These are phyloP conservation scores for Aquanectria penicillioides DNA, from an alignment of 2,329 filamentous ascomycete genomes.

Conservation along the genomic window DNA sequence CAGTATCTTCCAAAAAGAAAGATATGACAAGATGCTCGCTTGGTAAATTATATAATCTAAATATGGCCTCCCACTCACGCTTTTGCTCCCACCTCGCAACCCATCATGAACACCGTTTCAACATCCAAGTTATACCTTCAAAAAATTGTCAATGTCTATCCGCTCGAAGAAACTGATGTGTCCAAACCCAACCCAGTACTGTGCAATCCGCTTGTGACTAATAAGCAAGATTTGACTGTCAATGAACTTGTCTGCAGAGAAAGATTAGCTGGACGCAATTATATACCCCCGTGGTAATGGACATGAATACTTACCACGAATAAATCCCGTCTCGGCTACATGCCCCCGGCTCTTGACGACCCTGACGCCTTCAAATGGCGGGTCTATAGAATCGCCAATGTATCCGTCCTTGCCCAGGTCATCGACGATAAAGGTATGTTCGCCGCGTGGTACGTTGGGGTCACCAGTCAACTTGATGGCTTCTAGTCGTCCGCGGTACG, in stretches of 20 bases:
- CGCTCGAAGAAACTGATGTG: conserved; percentile 71
- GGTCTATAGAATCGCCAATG: conserved; percentile 70
- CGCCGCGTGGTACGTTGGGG: conserved; percentile 86
- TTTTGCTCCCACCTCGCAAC: no score
- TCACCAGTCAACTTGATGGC: conserved; percentile 94
- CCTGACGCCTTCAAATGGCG: conserved; percentile 76
- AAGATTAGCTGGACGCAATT: conserved; percentile 7
- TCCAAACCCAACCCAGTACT: conserved; percentile 77
- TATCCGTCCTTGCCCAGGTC: conserved; percentile 77
- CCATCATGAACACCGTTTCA: no score
- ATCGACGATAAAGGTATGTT: conserved; percentile 82
- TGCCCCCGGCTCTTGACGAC: conserved; percentile 81
- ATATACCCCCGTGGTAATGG: no score
- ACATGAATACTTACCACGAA: conserved; percentile 68
- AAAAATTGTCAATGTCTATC: conserved; percentile 66
- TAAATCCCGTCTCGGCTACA: conserved; percentile 78
- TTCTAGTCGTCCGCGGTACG: conserved; percentile 75
- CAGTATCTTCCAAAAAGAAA: no score
- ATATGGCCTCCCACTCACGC: no score
- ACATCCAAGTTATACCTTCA: conserved; percentile 39
- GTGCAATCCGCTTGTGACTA: conserved; percentile 79
- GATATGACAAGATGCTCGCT: no score
- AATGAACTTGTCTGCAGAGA: conserved; percentile 73
- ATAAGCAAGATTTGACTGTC: conserved; percentile 81
- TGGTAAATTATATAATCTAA: no score